These are phyloP conservation scores for Trichomonascus vanleenenianus DNA, from an alignment of 805 yeast species.

Conservation along the genomic window DNA sequence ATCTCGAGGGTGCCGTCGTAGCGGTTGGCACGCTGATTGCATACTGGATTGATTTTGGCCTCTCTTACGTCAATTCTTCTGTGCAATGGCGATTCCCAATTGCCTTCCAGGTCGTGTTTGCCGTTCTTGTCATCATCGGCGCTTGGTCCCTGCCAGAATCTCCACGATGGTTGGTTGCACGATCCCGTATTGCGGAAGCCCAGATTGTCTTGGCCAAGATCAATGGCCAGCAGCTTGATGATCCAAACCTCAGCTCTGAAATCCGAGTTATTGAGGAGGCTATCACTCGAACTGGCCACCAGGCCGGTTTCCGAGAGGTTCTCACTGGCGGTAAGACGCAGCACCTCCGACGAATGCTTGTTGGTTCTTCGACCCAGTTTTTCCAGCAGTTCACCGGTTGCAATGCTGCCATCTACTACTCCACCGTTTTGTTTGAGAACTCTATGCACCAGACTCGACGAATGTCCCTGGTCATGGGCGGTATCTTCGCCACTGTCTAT, in stretches of 20 bases:
- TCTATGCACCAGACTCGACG: conserved; percentile 11
- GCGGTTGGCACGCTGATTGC: conserved; percentile 70
- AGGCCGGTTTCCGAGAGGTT: conserved; percentile 21
- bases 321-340: conserved; percentile 45
- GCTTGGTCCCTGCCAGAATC: conserved; percentile 66
- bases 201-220: conserved; percentile 45
- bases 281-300: conserved; percentile 11
- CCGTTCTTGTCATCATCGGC: conserved; percentile 46
- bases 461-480: conserved; percentile 19
- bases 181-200: conserved; percentile 43
- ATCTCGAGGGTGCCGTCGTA: conserved; percentile 63
- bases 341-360: conserved; percentile 50
- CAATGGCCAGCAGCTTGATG: conserved; percentile 10
- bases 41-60: conserved; percentile 51
- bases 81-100: conserved; percentile 75
- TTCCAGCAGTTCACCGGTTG: conserved; percentile 29
- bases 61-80: conserved; percentile 42
- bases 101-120: conserved; percentile 56
- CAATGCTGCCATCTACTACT: conserved; percentile 21
- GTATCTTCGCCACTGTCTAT: conserved; percentile 19
- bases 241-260: conserved; percentile 11
- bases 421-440: conserved; percentile 18
- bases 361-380: conserved; percentile 57
- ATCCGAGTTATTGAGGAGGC: conserved; percentile 16
- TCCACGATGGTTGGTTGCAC: conserved; percentile 74